Conservation (phyloP, 495 filamentous ascomycete genomes). For the Penicillium daleae region DNA sequence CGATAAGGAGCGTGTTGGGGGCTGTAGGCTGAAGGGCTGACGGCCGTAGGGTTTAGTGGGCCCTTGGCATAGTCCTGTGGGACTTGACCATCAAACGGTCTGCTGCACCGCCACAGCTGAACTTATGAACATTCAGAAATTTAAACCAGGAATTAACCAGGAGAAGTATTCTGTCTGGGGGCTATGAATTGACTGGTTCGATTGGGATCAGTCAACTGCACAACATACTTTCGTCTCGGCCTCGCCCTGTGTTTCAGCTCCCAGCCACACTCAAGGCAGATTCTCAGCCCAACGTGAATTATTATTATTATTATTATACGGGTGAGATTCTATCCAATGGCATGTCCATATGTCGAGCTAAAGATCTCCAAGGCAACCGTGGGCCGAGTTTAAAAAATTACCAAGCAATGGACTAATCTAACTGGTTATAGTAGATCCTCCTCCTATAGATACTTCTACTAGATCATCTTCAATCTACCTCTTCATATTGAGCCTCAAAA, state of each 20-base stretch:
- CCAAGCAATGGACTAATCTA: not conserved
- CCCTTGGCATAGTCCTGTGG: conserved; percentile 19
- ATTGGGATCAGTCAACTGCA: not conserved
- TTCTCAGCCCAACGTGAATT: not conserved
- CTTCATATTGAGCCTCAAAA: too few species aligned
- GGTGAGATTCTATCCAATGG: not conserved
- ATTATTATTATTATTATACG: too few species aligned
- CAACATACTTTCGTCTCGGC: not conserved
- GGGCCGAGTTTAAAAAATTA: not conserved
- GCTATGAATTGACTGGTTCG: conserved; percentile 1
- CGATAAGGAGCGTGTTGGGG: conserved; percentile 20
- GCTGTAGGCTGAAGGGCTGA: not conserved
- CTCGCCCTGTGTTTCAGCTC: not conserved
- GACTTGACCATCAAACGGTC: not conserved
- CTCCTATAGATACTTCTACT: too few species aligned
- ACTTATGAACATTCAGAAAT: not conserved
- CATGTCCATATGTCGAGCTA: not conserved
- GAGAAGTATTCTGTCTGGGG: not conserved
- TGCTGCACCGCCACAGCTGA: conserved; percentile 28
- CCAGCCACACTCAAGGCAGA: not conserved
- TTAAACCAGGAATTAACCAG: too few species aligned
- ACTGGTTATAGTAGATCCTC: too few species aligned
- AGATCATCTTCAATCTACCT: too few species aligned
- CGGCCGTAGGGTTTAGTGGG: conserved; percentile 29
- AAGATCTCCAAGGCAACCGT: not conserved